Evolutionary conservation across 1,284 basidiomycete genomes (phyloP).

Genomic region (Earliella scabrosa): DNA sequence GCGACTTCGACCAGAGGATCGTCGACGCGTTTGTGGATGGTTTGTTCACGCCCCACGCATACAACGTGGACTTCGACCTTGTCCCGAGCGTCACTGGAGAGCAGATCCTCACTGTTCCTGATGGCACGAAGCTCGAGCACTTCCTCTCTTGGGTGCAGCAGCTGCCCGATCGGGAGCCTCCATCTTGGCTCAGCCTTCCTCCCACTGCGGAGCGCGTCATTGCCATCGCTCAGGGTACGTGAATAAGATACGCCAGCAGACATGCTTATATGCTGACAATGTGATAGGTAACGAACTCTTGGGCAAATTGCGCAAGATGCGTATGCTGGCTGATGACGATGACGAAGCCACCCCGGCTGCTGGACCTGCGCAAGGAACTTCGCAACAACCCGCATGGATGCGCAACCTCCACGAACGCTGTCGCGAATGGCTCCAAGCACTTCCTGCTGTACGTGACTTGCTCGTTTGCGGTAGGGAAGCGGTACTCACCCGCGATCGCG

Average conservation of each 20-base stretch:
- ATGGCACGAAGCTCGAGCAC: slow-evolving; percentile 89
- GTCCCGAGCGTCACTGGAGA: slow-evolving; percentile 69
- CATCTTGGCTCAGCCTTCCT: slow-evolving; percentile 91
- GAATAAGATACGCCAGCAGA: not conserved
- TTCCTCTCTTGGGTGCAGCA: slow-evolving; percentile 88
- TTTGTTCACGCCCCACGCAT: slow-evolving; percentile 85
- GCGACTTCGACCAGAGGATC: slow-evolving; percentile 91
- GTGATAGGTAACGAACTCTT: slow-evolving; percentile 78
- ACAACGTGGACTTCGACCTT: slow-evolving; percentile 90
- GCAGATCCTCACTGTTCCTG: slow-evolving; percentile 75
- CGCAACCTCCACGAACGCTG: slow-evolving; percentile 78
- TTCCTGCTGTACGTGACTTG: slow-evolving; percentile 69
- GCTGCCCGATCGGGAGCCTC: slow-evolving; percentile 90
- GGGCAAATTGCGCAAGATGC: slow-evolving; percentile 89
- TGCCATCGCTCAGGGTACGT: slow-evolving; percentile 85
- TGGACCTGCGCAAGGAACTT: slow-evolving; percentile 59
- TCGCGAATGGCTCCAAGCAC: slow-evolving; percentile 77
- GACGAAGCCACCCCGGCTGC: slow-evolving; percentile 63
- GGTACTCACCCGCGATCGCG: slow-evolving; percentile 12
- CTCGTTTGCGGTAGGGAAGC: slow-evolving; percentile 1
- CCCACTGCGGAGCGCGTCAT: slow-evolving; percentile 91
- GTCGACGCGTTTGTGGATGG: slow-evolving; percentile 91
- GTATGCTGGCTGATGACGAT: slow-evolving; percentile 88
- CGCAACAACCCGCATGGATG: slow-evolving; percentile 93
- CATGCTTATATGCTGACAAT: not conserved